phyloP scores from a whole-genome alignment of 352 stramenopile species.

The Globisporangium polare region DNA sequence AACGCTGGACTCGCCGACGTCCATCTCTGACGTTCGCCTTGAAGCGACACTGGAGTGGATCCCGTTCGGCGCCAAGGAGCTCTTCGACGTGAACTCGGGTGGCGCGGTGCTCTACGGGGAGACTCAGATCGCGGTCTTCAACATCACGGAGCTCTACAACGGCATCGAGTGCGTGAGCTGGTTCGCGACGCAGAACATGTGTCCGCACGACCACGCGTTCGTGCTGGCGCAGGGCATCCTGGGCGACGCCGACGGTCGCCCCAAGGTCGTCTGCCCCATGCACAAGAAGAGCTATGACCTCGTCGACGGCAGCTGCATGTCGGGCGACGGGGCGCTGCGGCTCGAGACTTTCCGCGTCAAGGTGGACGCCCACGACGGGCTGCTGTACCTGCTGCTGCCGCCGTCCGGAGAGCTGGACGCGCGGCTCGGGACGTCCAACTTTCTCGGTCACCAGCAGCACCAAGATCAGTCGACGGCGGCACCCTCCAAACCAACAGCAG shows the following conservation, averaged over 20 bases:
- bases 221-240: slow-evolving; percentile 91
- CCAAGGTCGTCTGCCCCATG: slow-evolving; percentile 90
- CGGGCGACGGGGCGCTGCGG: slow-evolving; percentile 54
- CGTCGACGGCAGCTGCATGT: slow-evolving; percentile 64
- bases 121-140: slow-evolving; percentile 90
- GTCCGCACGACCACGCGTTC: slow-evolving; percentile 90
- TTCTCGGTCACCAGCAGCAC: slow-evolving; percentile 6
- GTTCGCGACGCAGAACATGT: slow-evolving; percentile 94
- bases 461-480: no score
- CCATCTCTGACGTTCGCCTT: slow-evolving; percentile 14
- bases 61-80: slow-evolving; percentile 53
- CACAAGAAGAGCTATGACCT: slow-evolving; percentile 92
- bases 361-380: slow-evolving; percentile 41
- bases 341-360: slow-evolving; percentile 87
- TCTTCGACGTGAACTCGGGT: slow-evolving; percentile 82
- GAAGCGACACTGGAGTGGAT: slow-evolving; percentile 57
- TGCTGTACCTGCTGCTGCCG: slow-evolving; percentile 81
- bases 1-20: slow-evolving; percentile 34
- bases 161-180: slow-evolving; percentile 70
- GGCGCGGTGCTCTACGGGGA: slow-evolving; percentile 88
- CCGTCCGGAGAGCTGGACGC: slow-evolving; percentile 70
- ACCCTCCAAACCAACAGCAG: not conserved
- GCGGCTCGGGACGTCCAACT: slow-evolving; percentile 79
- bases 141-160: slow-evolving; percentile 62
- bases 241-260: slow-evolving; percentile 61